Evolutionary conservation across 306 rosid species (phyloP).

Genomic region (Oxytropis ochrocephala): DNA sequence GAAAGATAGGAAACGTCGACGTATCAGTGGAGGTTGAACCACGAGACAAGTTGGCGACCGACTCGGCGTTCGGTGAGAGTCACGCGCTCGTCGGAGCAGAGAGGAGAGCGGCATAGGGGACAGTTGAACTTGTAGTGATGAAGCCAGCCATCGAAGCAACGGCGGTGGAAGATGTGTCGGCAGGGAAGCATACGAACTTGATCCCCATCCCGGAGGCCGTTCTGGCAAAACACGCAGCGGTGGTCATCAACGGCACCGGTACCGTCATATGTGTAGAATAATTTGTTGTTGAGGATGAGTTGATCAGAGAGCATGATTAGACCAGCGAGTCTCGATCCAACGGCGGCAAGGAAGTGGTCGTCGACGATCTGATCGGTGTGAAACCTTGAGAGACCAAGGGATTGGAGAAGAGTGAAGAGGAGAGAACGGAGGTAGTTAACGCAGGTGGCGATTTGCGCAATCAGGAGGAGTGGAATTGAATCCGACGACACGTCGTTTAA

Average conservation of each 20-base stretch:
- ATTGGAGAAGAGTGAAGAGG: slow-evolving; percentile 36
- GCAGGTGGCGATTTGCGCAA: slow-evolving; percentile 57
- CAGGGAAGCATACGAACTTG: slow-evolving; percentile 67
- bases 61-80: slow-evolving; percentile 39
- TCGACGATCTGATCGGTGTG: slow-evolving; percentile 29
- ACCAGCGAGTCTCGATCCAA: slow-evolving; percentile 66
- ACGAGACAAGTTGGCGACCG: slow-evolving; percentile 39
- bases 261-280: slow-evolving; percentile 26
- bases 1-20: not conserved
- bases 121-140: slow-evolving; percentile 67
- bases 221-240: slow-evolving; percentile 62
- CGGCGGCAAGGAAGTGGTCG: slow-evolving; percentile 32
- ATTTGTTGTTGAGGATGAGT: slow-evolving; percentile 42
- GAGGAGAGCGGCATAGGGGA: slow-evolving; percentile 73
- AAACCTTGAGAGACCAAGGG: slow-evolving; percentile 38
- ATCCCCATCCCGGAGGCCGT: slow-evolving; percentile 44
- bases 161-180: slow-evolving; percentile 73
- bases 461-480: slow-evolving; percentile 63
- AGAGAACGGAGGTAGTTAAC: slow-evolving; percentile 48
- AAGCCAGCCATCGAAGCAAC: slow-evolving; percentile 83
- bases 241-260: not conserved
- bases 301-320: slow-evolving; percentile 68
- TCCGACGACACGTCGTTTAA: slow-evolving; percentile 76
- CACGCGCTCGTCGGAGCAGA: slow-evolving; percentile 48
- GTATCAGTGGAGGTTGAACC: slow-evolving; percentile 54